phyloP scores from a whole-genome alignment of 1,139 yeast species.

The Kurtzmaniella quercitrusa region DNA sequence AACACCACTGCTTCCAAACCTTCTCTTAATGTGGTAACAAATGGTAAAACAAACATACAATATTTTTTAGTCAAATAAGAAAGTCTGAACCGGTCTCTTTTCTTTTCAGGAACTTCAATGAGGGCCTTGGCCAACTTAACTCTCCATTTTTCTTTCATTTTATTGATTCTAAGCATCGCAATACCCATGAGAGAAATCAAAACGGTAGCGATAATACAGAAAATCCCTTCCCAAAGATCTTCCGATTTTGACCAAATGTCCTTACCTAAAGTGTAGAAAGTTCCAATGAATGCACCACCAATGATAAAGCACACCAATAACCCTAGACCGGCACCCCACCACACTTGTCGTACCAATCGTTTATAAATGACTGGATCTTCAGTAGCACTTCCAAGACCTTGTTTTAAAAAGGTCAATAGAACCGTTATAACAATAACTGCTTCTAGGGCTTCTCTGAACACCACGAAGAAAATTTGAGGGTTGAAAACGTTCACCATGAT shows the following conservation, averaged over 20 bases:
- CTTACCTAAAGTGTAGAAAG: constrained; percentile 33
- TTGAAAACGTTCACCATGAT: constrained; percentile 2
- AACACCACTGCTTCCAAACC: constrained; percentile 47
- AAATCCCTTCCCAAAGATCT: constrained; percentile 45
- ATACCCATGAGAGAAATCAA: constrained; percentile 43
- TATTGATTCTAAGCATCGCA: constrained; percentile 37
- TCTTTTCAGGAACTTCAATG: constrained; percentile 9
- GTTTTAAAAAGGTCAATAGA: constrained; percentile 36
- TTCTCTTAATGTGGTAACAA: constrained; percentile 41
- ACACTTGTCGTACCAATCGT: constrained; percentile 30
- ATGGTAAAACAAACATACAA: constrained; percentile 38
- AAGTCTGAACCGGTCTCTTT: constrained; percentile 15
- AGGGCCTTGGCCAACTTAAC: constrained; percentile 41
- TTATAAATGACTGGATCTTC: constrained; percentile 10
- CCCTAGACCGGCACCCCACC: constrained; percentile 41
- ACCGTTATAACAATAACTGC: constrained; percentile 46
- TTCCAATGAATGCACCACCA: constrained; percentile 31
- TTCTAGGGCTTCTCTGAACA: constrained; percentile 40
- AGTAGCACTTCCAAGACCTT: constrained; percentile 18
- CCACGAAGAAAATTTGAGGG: constrained; percentile 36
- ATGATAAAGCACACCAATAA: constrained; percentile 31
- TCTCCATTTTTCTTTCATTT: constrained; percentile 83
- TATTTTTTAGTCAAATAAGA: constrained; percentile 27
- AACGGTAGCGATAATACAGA: constrained; percentile 39
- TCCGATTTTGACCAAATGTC: constrained; percentile 42